These are phyloP conservation scores for Trapa bicornis DNA, from an alignment of 345 rosid genomes.

Conservation along the genomic window DNA sequence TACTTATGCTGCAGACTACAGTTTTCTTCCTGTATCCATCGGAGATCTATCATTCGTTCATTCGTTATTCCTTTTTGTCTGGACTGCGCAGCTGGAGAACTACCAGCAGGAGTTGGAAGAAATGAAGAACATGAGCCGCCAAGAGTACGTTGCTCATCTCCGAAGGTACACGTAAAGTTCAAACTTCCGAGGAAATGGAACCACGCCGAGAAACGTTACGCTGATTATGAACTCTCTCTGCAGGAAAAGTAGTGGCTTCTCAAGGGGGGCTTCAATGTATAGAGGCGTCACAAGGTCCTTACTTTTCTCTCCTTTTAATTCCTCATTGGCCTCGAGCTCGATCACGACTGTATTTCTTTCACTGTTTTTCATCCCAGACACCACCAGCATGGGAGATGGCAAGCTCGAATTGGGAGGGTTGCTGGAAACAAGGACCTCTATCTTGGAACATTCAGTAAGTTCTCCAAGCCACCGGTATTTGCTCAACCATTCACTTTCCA, in stretches of 20 bases:
- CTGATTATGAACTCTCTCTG: background rate
- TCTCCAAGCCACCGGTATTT: background rate
- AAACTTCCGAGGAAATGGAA: background rate
- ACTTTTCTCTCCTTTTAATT: background rate
- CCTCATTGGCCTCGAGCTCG: no score
- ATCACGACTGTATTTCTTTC: background rate
- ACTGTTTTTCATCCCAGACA: conserved; percentile 24
- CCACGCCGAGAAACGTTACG: no score
- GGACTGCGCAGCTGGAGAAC: conserved; percentile 40
- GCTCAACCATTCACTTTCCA: no score
- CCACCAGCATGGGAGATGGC: conserved; percentile 90
- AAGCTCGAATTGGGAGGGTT: conserved; percentile 76
- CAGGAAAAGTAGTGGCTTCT: conserved; percentile 82
- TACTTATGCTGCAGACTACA: background rate
- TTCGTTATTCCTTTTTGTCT: background rate
- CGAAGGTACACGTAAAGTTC: conserved; percentile 30
- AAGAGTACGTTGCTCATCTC: conserved; percentile 69
- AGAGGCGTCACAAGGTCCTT: conserved; percentile 76
- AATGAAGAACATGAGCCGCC: conserved; percentile 77
- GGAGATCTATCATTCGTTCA: background rate
- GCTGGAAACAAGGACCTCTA: conserved; percentile 87
- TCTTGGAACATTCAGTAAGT: conserved; percentile 76
- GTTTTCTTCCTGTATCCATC: background rate
- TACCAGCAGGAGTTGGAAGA: conserved; percentile 48
- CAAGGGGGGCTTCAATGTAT: conserved; percentile 78